Evolutionary conservation across 768 basidiomycete species (phyloP).

Genomic region (Pholiota conissans): DNA sequence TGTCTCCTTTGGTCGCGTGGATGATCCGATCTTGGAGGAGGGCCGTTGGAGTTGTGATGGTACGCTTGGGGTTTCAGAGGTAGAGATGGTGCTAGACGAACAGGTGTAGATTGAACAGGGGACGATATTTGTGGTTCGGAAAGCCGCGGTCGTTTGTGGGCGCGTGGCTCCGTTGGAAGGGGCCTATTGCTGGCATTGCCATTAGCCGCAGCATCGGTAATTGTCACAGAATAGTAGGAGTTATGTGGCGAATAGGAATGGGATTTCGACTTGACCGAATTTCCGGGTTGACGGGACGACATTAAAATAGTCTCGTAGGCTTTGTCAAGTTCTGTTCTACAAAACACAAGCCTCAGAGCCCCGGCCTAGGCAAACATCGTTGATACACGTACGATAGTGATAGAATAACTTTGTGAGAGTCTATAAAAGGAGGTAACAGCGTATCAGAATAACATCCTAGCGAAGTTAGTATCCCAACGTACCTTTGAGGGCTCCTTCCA

Average conservation of each 20-base stretch:
- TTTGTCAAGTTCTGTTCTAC: slow-evolving; percentile 76
- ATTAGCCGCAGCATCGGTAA: slow-evolving; percentile 24
- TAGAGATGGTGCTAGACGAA: slow-evolving; percentile 24
- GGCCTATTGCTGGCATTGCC: slow-evolving; percentile 42
- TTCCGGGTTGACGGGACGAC: slow-evolving; percentile 39
- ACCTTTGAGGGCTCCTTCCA: slow-evolving; percentile 82
- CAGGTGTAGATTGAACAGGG: slow-evolving; percentile 20
- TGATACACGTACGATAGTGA: slow-evolving; percentile 64
- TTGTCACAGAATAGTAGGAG: slow-evolving; percentile 30
- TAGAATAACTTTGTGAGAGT: slow-evolving; percentile 74
- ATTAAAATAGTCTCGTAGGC: slow-evolving; percentile 63
- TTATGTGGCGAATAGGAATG: slow-evolving; percentile 50
- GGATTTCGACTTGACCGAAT: slow-evolving; percentile 34
- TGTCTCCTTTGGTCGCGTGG: slow-evolving; percentile 7
- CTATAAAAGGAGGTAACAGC: slow-evolving; percentile 35
- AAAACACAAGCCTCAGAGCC: slow-evolving; percentile 6
- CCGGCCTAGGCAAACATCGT: slow-evolving; percentile 7
- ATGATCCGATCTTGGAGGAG: slow-evolving; percentile 14
- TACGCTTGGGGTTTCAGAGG: slow-evolving; percentile 26
- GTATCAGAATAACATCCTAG: slow-evolving; percentile 11
- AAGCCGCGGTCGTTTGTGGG: slow-evolving; percentile 77
- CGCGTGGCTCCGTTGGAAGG: slow-evolving; percentile 78
- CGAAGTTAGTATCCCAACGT: slow-evolving; percentile 14
- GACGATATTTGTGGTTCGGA: slow-evolving; percentile 49
- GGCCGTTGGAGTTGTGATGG: slow-evolving; percentile 10